phyloP scores from a whole-genome alignment of 768 basidiomycete genomes.

The Pholiota microspora region DNA sequence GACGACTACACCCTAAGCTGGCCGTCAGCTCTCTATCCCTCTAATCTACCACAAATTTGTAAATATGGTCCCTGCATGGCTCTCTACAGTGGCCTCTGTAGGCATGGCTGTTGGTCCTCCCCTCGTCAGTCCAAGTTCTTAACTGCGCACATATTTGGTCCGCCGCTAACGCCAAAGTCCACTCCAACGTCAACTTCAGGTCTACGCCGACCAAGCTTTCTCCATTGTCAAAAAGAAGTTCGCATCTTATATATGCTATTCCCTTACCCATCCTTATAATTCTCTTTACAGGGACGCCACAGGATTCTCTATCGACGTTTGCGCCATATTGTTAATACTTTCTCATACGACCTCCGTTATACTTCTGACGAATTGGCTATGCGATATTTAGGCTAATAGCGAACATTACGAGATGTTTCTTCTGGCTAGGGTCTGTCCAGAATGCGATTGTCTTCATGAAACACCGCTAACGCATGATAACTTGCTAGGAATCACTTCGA shows the following conservation, averaged over 20 bases:
- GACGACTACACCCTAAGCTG: background rate
- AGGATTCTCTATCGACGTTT: constrained; percentile 85
- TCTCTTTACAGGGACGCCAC: constrained; percentile 63
- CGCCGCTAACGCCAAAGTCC: constrained; percentile 2
- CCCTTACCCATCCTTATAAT: constrained; percentile 3
- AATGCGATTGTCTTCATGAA: background rate
- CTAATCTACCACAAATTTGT: background rate
- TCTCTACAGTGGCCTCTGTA: constrained; percentile 65
- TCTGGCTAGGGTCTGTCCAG: constrained; percentile 69
- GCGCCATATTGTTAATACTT: constrained; percentile 68
- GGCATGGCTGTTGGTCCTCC: constrained; percentile 88
- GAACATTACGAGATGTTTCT: constrained; percentile 88
- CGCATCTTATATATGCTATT: constrained; percentile 15
- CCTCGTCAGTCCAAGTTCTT: constrained; percentile 36
- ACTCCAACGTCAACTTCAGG: constrained; percentile 38
- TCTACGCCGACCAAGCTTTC: constrained; percentile 78
- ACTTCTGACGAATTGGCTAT: constrained; percentile 4
- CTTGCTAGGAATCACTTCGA: constrained; percentile 61
- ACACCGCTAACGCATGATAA: constrained; percentile 7
- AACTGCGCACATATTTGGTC: background rate
- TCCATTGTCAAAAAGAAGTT: constrained; percentile 81
- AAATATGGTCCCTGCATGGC: constrained; percentile 50
- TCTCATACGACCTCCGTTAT: constrained; percentile 1
- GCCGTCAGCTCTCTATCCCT: background rate
- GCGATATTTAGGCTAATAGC: constrained; percentile 57